Evolutionary conservation across 2,329 filamentous ascomycete species (phyloP), one percentile per base, ranked within the genome.

Genomic region (Fusarium austroafricanum): DNA sequence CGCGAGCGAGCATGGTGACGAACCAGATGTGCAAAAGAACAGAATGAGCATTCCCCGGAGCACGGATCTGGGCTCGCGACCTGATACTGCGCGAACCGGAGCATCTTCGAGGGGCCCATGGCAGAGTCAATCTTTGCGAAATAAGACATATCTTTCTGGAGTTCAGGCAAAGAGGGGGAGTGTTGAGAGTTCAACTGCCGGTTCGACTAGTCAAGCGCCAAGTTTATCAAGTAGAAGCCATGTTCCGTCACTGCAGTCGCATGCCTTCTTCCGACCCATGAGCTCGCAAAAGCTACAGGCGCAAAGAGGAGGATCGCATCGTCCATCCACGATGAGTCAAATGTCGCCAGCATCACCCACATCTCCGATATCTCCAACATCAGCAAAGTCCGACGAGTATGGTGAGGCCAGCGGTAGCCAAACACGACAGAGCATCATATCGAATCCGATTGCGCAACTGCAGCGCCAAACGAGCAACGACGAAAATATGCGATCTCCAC

Each of bases 261-360:
- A 95, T 75, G 95, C 93, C 54, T 98, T 99, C 82, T 97, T 97
- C 76, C 91, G 91, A 21, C 96, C 96, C 38, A 97, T 99, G 93
- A 98, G 94, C 81, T 97, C 95, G 23, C 94, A 97, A 78, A 91
- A 93, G 77, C 83, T 98, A 50, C 95, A 98, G 80, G 94, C 94
- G 55, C 96, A 98, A 79, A 86, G 95, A 77, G 89, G 75, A 67
- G 87, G 90, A 67, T 85, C 79, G 10, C 75, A 81, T 37, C 81
- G 85, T 21, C 81, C 83, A 8, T 71, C 78, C 15, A 82, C 80
- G 21, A 77, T 80, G 71, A 77, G 75, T 55, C 81, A 83, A 43
- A 71, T 74, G 46, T 67, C 72, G 21, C 73, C 65, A 31, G 60
- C 52, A 14, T 68, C 55, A 10, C 65, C 66, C 6, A 63, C 65